A percentile compares a stretch with the other conserved stretches of the same genome.
Evolutionary conservation across 371 early-diverging fungal genomes (phyloP).

Genomic region (Polyrhizophydium stewartii): DNA sequence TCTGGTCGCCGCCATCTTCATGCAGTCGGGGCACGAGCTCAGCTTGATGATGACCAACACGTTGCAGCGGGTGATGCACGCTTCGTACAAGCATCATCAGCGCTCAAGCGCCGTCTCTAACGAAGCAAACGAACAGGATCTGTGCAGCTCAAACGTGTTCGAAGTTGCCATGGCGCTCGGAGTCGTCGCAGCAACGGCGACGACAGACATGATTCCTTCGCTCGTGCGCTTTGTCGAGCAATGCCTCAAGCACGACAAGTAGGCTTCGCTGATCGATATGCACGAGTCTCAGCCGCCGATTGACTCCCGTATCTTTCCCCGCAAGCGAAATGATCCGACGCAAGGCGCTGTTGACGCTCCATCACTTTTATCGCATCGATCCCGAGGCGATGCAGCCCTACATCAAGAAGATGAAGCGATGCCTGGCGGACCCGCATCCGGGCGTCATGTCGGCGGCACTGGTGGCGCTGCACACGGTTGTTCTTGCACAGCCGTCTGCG

Average conservation of each 20-base stretch:
- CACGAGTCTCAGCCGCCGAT: neutral
- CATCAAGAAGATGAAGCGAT: conserved; percentile 29
- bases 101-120: neutral
- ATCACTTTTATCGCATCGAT: conserved; percentile 27
- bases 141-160: neutral
- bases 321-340: conserved; percentile 1
- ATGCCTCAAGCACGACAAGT: conserved; percentile 43
- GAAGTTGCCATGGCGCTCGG: conserved; percentile 2
- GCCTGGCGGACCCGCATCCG: conserved; percentile 41
- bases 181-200: conserved; percentile 30
- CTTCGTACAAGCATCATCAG: neutral
- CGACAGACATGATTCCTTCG: conserved; percentile 36
- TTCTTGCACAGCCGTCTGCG: conserved; percentile 17
- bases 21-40: conserved; percentile 36
- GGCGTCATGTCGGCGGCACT: conserved; percentile 41
- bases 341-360: neutral
- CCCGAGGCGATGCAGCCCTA: conserved; percentile 23
- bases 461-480: conserved; percentile 37
- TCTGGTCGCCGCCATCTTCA: conserved; percentile 42
- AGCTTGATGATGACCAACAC: conserved; percentile 53
- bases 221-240: conserved; percentile 39
- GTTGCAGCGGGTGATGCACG: conserved; percentile 33
- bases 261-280: neutral
- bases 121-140: neutral
- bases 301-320: neutral